These are phyloP conservation scores for Nicotiana attenuata DNA, from an alignment of 257 asterid species.

Conservation along the genomic window DNA sequence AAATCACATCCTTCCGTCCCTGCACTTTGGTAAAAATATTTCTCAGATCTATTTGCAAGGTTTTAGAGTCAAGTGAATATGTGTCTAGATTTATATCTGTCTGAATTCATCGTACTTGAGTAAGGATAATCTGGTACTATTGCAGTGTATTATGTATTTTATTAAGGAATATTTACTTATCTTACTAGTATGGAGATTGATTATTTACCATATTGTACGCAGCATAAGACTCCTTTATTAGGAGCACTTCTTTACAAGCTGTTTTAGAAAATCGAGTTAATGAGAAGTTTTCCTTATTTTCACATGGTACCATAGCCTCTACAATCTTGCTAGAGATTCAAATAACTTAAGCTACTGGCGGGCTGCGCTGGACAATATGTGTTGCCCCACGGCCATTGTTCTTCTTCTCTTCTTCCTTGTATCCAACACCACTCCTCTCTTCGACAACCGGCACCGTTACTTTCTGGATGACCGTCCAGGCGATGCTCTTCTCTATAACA, in stretches of 20 bases:
- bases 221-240: background rate
- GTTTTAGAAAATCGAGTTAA: background rate
- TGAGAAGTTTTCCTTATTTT: background rate
- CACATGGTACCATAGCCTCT: background rate
- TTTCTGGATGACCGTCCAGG: background rate
- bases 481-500: background rate
- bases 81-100: background rate
- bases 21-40: conserved; percentile 72
- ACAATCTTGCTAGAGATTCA: background rate
- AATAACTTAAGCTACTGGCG: too few species aligned
- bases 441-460: background rate
- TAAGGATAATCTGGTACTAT: background rate
- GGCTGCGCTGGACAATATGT: too few species aligned
- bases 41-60: conserved; percentile 28
- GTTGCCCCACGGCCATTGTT: background rate
- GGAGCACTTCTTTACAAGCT: background rate
- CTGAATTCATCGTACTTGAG: background rate
- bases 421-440: background rate
- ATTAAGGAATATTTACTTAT: background rate
- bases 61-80: background rate
- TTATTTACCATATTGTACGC: background rate
- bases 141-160: background rate
- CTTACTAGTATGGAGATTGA: background rate
- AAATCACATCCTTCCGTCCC: conserved; percentile 93
- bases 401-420: background rate